phyloP scores from a whole-genome alignment of 768 basidiomycete species.

The Punctularia strigosozonata region DNA sequence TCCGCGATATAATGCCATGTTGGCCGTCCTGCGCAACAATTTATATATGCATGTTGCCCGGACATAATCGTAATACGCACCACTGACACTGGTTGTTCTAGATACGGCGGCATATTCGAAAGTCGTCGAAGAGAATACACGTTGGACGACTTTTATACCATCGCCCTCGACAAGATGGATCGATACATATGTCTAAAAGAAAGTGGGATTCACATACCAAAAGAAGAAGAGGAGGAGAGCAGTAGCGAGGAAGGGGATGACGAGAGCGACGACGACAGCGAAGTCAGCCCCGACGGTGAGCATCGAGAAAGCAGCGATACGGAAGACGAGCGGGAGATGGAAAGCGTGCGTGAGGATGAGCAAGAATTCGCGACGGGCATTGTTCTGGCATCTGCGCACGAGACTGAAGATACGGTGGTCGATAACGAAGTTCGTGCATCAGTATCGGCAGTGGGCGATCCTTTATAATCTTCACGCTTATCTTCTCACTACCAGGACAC shows the following conservation, averaged over 20 bases:
- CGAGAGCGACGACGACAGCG: constrained; percentile 43
- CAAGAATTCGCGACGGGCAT: too few species aligned
- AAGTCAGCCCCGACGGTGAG: constrained; percentile 28
- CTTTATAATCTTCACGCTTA: background rate
- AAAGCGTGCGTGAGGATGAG: constrained; percentile 17
- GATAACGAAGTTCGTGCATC: constrained; percentile 13
- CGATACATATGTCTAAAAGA: constrained; percentile 61
- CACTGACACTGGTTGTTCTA: constrained; percentile 14
- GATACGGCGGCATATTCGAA: constrained; percentile 87
- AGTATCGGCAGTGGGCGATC: constrained; percentile 10
- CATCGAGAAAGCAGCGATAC: constrained; percentile 18
- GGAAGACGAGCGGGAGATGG: constrained; percentile 12
- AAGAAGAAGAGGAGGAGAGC: constrained; percentile 51
- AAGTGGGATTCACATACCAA: constrained; percentile 48
- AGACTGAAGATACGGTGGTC: constrained; percentile 9
- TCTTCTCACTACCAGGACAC: constrained; percentile 16
- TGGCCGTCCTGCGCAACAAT: constrained; percentile 73
- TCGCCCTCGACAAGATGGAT: constrained; percentile 81
- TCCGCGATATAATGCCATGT: constrained; percentile 80
- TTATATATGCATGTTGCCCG: constrained; percentile 62
- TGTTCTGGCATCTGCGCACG: too few species aligned
- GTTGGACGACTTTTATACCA: constrained; percentile 74
- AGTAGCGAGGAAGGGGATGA: constrained; percentile 50
- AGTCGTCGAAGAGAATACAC: constrained; percentile 76
- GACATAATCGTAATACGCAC: background rate